These are phyloP conservation scores for Huiozyma sinensis DNA, from an alignment of 805 yeast genomes.

Conservation along the genomic window DNA sequence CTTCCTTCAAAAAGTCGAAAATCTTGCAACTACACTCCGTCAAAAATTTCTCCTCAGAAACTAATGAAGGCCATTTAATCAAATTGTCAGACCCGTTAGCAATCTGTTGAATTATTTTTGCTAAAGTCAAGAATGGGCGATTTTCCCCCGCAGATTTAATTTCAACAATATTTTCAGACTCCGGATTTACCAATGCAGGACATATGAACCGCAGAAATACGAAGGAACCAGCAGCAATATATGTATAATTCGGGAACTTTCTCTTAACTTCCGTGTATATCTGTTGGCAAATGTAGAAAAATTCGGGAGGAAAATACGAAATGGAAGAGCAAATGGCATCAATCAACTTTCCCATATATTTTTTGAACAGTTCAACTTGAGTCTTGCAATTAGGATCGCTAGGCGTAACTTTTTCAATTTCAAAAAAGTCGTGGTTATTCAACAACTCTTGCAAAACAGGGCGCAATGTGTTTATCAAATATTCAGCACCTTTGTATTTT, in stretches of 20 bases:
- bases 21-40: slow-evolving; percentile 31
- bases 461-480: slow-evolving; percentile 40
- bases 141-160: slow-evolving; percentile 35
- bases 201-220: slow-evolving; percentile 70
- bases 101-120: slow-evolving; percentile 74
- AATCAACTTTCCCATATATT: slow-evolving; percentile 45
- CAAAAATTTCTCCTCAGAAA: slow-evolving; percentile 33
- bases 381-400: slow-evolving; percentile 31
- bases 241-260: slow-evolving; percentile 58
- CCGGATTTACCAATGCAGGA: slow-evolving; percentile 88
- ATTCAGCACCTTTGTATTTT: slow-evolving; percentile 51
- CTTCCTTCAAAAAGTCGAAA: slow-evolving; percentile 31
- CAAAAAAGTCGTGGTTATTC: slow-evolving; percentile 43
- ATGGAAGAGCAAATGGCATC: slow-evolving; percentile 48
- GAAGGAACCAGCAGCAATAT: slow-evolving; percentile 75
- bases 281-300: slow-evolving; percentile 59
- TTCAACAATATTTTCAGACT: slow-evolving; percentile 33
- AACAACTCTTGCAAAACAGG: slow-evolving; percentile 48
- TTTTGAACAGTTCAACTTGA: slow-evolving; percentile 40
- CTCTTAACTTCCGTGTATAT: slow-evolving; percentile 45
- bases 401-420: slow-evolving; percentile 44
- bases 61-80: slow-evolving; percentile 53
- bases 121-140: slow-evolving; percentile 65
- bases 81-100: slow-evolving; percentile 69
- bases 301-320: slow-evolving; percentile 54